Evolutionary conservation across 2,329 filamentous ascomycete genomes (phyloP).

Genomic region (Phaeosphaeriaceae sp.): DNA sequence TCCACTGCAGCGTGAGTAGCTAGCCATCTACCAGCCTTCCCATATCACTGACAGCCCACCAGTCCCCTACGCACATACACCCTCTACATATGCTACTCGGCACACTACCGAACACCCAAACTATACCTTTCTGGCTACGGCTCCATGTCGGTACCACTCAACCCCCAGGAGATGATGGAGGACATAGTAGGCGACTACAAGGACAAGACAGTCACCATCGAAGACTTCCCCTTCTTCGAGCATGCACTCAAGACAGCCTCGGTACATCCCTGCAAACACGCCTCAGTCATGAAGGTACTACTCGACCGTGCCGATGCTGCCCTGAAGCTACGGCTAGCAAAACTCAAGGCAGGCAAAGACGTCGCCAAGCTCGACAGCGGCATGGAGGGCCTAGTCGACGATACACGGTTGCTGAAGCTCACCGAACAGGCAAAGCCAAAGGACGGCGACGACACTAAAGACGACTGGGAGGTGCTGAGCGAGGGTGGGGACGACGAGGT

Average conservation of each 20-base stretch:
- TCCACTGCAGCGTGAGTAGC: slow-evolving; percentile 62
- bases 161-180: slow-evolving; percentile 90
- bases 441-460: slow-evolving; percentile 49
- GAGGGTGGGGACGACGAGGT: slow-evolving; percentile 72
- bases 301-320: slow-evolving; percentile 94
- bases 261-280: slow-evolving; percentile 96
- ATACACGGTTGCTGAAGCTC: slow-evolving; percentile 70
- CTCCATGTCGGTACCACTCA: slow-evolving; percentile 77
- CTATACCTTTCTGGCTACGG: slow-evolving; percentile 93
- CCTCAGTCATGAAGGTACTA: slow-evolving; percentile 96
- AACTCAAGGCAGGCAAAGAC: slow-evolving; percentile 69
- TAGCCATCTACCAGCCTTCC: background rate
- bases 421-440: slow-evolving; percentile 55
- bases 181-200: slow-evolving; percentile 97
- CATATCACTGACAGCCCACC: slow-evolving; percentile 19
- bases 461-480: slow-evolving; percentile 69
- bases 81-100: slow-evolving; percentile 97
- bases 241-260: slow-evolving; percentile 94
- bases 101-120: slow-evolving; percentile 94
- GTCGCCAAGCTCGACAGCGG: slow-evolving; percentile 63
- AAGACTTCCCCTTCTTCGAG: slow-evolving; percentile 95
- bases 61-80: slow-evolving; percentile 92
- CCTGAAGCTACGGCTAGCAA: slow-evolving; percentile 84
- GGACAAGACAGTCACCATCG: slow-evolving; percentile 97
- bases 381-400: slow-evolving; percentile 85